Evolutionary conservation across 2,329 filamentous ascomycete species (phyloP), one percentile per base, ranked within the genome.

Genomic region (Fusarium oxysporum): DNA sequence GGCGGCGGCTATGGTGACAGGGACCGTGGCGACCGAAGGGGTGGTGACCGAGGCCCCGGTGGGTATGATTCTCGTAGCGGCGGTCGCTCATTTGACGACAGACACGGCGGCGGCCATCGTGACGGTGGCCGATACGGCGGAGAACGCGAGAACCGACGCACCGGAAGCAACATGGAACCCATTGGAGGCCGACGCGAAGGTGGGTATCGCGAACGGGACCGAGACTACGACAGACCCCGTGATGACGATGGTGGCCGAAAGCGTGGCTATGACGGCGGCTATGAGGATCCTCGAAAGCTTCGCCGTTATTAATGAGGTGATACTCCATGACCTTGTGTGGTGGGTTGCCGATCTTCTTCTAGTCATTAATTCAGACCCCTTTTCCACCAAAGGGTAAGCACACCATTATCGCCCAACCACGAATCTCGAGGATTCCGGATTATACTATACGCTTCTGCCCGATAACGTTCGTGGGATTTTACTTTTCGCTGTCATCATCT

Each of bases 161-260:
- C 90, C 63, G 93, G 93, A 74, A 93, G 93, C 84, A 96, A 97
- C 83, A 92, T 92, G 82, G 94, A 97, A 81, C 94, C 93, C 70
- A 90, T 96, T 80, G 91, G 92, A 79, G 91, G 92, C 78, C 90
- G 90, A 67, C 81, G 91, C 78, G 90, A 92, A 73, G 86, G 86
- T 81, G 86, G 87, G 76, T 88, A 89, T 82, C 86, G 82, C 66
- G 82, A 84, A 56, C 81, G 87, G 68, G 85, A 84, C 60, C 81
- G 87, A 63, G 85, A 87, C 77, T 86, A 84, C 80, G 89, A 91
- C 80, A 83, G 87, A 73, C 86, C 86, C 62, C 84, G 86, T 71
- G 88, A 90, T 58, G 88, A 90, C 75, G 88, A 89, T 74, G 86
- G 67, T 57, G 74, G 84, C 82, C 83, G 89, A 80, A 89, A 93